These are phyloP conservation scores for Heritiera fomes DNA, from an alignment of 345 rosid genomes.

Conservation along the genomic window DNA sequence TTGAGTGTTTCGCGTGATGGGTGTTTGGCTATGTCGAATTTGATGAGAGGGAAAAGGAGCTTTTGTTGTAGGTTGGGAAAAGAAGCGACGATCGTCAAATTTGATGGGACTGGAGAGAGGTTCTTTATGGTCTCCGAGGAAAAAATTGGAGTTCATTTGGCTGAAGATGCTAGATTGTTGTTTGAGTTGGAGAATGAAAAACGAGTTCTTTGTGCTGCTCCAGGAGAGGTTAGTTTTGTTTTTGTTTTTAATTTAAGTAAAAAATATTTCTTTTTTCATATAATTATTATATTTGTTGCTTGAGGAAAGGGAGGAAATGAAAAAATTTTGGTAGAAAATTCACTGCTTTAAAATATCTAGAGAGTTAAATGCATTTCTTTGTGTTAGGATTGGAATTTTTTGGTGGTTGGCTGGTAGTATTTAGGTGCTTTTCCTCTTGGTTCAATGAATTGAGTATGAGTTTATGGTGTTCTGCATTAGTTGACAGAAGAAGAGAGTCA, in stretches of 20 bases:
- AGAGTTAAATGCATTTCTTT: neutral
- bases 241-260: constrained; percentile 22
- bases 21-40: constrained; percentile 82
- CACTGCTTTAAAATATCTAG: neutral
- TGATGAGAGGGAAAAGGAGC: constrained; percentile 86
- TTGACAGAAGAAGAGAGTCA: neutral
- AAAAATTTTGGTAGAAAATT: neutral
- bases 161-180: constrained; percentile 81
- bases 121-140: constrained; percentile 69
- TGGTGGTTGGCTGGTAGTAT: neutral
- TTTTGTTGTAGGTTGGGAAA: constrained; percentile 69
- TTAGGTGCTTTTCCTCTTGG: neutral
- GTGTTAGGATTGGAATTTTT: neutral
- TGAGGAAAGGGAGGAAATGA: neutral
- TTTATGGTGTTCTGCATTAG: neutral
- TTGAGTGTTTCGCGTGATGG: constrained; percentile 77
- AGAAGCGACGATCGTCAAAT: constrained; percentile 69
- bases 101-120: constrained; percentile 56
- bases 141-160: constrained; percentile 70
- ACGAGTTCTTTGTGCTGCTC: constrained; percentile 73
- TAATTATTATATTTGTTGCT: neutral
- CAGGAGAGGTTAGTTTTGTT: constrained; percentile 73
- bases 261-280: neutral
- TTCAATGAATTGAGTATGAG: neutral
- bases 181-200: constrained; percentile 59